phyloP scores from a whole-genome alignment of 768 basidiomycete species.

The Russula griseocarnosa region DNA sequence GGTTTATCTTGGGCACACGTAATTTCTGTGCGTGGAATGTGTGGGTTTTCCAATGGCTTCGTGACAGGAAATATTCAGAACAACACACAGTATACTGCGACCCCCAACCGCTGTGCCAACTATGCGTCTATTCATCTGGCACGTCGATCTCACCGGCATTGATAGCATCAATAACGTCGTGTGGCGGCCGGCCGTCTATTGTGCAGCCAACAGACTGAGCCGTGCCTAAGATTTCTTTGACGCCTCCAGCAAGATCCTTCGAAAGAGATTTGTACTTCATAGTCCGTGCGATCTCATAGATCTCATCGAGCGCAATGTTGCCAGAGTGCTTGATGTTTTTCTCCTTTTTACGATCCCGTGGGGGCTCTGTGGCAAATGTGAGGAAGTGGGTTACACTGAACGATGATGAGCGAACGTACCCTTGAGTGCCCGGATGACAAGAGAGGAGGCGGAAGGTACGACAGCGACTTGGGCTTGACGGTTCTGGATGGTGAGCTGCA shows the following conservation, averaged over 20 bases:
- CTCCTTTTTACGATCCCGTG: slow-evolving; percentile 99
- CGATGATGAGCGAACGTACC: slow-evolving; percentile 48
- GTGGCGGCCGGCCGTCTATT: slow-evolving; percentile 86
- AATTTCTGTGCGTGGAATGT: not conserved
- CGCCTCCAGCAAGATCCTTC: slow-evolving; percentile 82
- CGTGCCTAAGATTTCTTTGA: slow-evolving; percentile 98
- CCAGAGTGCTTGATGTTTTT: slow-evolving; percentile 99
- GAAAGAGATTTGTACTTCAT: slow-evolving; percentile 94
- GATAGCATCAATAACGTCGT: slow-evolving; percentile 88
- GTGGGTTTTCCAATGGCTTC: slow-evolving; percentile 12
- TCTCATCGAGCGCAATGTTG: slow-evolving; percentile 90
- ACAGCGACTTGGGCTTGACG: slow-evolving; percentile 97
- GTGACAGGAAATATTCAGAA: slow-evolving; percentile 21
- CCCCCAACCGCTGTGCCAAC: not conserved
- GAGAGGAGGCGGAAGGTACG: slow-evolving; percentile 94
- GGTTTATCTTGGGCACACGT: not conserved
- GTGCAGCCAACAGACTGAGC: slow-evolving; percentile 97
- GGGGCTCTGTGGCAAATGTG: slow-evolving; percentile 63
- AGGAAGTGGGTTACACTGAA: not conserved
- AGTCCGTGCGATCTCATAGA: slow-evolving; percentile 91
- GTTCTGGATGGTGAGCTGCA: slow-evolving; percentile 99
- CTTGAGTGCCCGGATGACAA: slow-evolving; percentile 97
- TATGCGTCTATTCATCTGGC: slow-evolving; percentile 65
- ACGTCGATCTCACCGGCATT: slow-evolving; percentile 81
- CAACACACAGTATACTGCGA: slow-evolving; percentile 17